phyloP scores from a whole-genome alignment of 2,329 filamentous ascomycete genomes.

The Clonostachys rhizophaga region DNA sequence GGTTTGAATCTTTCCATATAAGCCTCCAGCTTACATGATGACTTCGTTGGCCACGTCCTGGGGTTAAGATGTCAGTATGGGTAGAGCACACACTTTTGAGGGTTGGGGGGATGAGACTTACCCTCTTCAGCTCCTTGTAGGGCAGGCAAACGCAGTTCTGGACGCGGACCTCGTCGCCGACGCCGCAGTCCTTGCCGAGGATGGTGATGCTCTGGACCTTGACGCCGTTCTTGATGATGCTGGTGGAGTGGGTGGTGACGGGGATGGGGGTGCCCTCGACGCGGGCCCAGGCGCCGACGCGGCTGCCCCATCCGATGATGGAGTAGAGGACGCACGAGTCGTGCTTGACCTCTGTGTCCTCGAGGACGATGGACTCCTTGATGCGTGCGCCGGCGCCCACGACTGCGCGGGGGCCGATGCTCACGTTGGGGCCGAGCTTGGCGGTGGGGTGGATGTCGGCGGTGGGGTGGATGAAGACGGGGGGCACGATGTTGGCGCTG shows the following conservation, averaged over 20 bases:
- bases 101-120: constrained; percentile 37
- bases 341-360: constrained; percentile 94
- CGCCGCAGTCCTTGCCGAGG: constrained; percentile 89
- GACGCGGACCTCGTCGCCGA: constrained; percentile 90
- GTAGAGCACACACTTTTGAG: background rate
- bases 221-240: constrained; percentile 94
- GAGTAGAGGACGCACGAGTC: constrained; percentile 93
- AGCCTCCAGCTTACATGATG: constrained; percentile 67
- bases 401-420: constrained; percentile 81
- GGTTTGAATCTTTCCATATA: too few species aligned
- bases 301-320: constrained; percentile 95
- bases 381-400: constrained; percentile 85
- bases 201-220: constrained; percentile 99
- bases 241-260: constrained; percentile 83
- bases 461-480: constrained; percentile 92
- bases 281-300: constrained; percentile 94
- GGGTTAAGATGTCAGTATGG: constrained; percentile 8
- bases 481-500: constrained; percentile 82
- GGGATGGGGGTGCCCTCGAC: constrained; percentile 93
- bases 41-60: constrained; percentile 82
- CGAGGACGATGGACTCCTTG: constrained; percentile 94
- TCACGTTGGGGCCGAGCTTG: constrained; percentile 95
- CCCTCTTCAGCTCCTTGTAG: constrained; percentile 96
- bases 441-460: constrained; percentile 90
- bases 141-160: constrained; percentile 98